Evolutionary conservation across 2,329 filamentous ascomycete species (phyloP), one percentile per base, ranked within the genome.

Genomic region (Pseudocercospora musae): DNA sequence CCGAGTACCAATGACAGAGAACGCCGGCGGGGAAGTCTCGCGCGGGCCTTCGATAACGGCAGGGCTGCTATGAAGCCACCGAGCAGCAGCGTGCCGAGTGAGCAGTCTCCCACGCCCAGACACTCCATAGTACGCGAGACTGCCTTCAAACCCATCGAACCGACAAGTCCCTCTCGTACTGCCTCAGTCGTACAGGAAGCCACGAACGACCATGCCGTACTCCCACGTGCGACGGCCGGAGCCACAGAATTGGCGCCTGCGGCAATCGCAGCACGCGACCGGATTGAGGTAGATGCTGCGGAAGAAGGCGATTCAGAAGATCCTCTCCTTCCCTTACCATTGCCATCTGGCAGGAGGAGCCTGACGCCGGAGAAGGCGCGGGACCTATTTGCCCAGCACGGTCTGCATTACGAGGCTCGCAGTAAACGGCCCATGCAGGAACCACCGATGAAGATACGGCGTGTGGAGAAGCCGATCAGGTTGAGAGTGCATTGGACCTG

Each of bases 401-500:
- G 78, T 25, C 70, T 80, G 60, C 73, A 74, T 1, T 75, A 71
- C 58, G 58, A 64, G n/a, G 31, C 64, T 9, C 63, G 63, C 21
- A 55, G 58, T 25, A 62, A 62, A 55, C 60, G 57, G 6, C 29
- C 62, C 27, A 46, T 59, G 11, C 57, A 64, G 27, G 67, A 68
- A 49, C 67, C 67, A 33, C 67, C 70, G 1, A 62, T 57, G n/a
- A 72, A 72, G 59, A 65, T 69, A 21, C 60, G 69, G 62, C 70
- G 71, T 23, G 69, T 73, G 4, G 71, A 73, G 55, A 92, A 90
- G 79, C 84, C 89, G 11, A 89, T 92, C 68, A 87, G 89, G 62
- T 89, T 93, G 84, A 87, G 90, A 58, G 85, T 92, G 58, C 89
- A 90, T 74, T 86, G 88, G 68, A 88, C 85, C 66, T 97, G 93